These are phyloP conservation scores for Scalesia atractyloides DNA, from an alignment of 129 eudicot genomes.

Conservation along the genomic window DNA sequence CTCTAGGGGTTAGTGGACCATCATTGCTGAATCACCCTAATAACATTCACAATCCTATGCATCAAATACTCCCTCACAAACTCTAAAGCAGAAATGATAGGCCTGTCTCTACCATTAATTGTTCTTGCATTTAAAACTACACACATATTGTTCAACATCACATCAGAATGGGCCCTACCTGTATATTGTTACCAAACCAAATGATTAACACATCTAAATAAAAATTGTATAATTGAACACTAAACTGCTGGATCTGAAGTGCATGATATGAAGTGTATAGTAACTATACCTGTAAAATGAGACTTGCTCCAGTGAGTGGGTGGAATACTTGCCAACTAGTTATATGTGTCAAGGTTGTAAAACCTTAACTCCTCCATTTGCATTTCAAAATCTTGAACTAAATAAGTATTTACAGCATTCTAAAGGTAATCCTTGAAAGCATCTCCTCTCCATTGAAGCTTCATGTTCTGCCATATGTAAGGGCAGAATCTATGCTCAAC, in stretches of 20 bases:
- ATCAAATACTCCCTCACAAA: neutral
- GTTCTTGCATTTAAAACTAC: neutral
- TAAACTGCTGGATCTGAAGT: too few species aligned
- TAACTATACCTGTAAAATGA: too few species aligned
- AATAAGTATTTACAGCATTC: neutral
- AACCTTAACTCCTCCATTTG: neutral
- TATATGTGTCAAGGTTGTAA: neutral
- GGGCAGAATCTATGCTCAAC: neutral
- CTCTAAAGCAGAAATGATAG: neutral
- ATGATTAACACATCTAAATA: neutral
- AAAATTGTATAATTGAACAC: too few species aligned
- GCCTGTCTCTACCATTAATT: neutral
- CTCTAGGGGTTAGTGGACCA: neutral
- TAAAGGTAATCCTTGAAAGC: neutral
- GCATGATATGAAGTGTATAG: too few species aligned
- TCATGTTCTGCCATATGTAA: neutral
- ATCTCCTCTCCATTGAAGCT: neutral
- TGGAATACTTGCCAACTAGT: neutral
- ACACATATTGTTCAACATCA: neutral
- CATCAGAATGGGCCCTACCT: neutral
- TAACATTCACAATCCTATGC: neutral
- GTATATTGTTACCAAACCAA: neutral
- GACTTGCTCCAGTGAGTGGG: too few species aligned
- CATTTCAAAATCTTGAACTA: neutral
- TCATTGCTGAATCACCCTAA: neutral